phyloP scores from a whole-genome alignment of 495 filamentous ascomycete genomes.

The Hyaloscypha hepaticicola region DNA sequence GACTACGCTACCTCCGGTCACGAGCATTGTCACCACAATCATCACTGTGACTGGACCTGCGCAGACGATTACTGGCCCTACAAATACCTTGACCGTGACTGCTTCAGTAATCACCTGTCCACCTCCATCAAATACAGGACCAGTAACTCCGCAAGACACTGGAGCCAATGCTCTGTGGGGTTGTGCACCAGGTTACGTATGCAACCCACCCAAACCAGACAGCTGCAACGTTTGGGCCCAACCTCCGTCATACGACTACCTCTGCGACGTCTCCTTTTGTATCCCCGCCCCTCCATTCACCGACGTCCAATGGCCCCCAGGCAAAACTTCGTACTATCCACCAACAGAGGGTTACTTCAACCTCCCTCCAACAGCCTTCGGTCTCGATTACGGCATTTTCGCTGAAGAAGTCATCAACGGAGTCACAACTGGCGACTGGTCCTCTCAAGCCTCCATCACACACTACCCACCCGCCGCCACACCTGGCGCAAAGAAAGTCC shows the following conservation, averaged over 20 bases:
- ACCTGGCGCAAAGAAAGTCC: constrained; percentile 12
- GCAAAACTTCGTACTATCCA: constrained; percentile 51
- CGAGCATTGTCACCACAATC: neutral
- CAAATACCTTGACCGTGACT: constrained; percentile 14
- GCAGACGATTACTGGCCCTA: constrained; percentile 9
- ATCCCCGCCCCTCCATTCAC: constrained; percentile 42
- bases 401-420: constrained; percentile 30
- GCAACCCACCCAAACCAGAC: constrained; percentile 46
- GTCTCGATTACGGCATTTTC: constrained; percentile 62
- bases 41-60: constrained; percentile 12
- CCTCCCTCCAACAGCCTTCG: constrained; percentile 61
- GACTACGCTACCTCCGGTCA: neutral
- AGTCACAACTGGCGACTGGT: constrained; percentile 46
- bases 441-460: constrained; percentile 42
- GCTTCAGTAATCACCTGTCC: constrained; percentile 27
- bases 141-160: constrained; percentile 28
- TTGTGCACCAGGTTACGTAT: constrained; percentile 62
- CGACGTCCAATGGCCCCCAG: constrained; percentile 34
- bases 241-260: constrained; percentile 50
- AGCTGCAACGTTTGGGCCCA: constrained; percentile 55
- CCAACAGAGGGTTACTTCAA: constrained; percentile 58
- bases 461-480: constrained; percentile 30
- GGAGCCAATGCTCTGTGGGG: constrained; percentile 49
- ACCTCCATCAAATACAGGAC: constrained; percentile 27
- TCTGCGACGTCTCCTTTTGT: constrained; percentile 57